Evolutionary conservation across 1,284 basidiomycete genomes (phyloP).

Genomic region (Marasmius oreades): DNA sequence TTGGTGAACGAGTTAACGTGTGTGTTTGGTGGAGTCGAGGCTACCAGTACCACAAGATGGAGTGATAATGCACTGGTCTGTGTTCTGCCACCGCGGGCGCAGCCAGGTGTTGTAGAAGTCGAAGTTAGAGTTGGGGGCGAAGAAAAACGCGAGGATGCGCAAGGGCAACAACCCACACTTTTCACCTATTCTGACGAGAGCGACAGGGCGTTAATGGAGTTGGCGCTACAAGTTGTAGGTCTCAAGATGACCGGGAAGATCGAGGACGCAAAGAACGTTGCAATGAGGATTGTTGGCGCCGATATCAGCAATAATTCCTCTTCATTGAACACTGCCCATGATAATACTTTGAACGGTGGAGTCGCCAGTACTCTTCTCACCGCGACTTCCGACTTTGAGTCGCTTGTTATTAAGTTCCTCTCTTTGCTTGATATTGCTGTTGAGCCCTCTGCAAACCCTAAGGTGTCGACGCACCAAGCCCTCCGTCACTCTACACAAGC

Average conservation of each 20-base stretch:
- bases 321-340: constrained; percentile 31
- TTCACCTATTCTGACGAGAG: constrained; percentile 93
- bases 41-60: constrained; percentile 87
- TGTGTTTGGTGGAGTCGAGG: constrained; percentile 83
- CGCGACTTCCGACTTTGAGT: constrained; percentile 66
- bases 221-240: constrained; percentile 92
- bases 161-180: constrained; percentile 49
- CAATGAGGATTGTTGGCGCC: constrained; percentile 70
- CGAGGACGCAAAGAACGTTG: constrained; percentile 89
- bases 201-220: constrained; percentile 90
- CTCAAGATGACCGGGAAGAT: constrained; percentile 96
- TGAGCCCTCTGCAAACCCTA: constrained; percentile 34
- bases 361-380: constrained; percentile 50
- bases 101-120: constrained; percentile 88
- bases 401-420: constrained; percentile 76
- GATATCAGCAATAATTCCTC: constrained; percentile 5
- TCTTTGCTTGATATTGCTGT: constrained; percentile 63
- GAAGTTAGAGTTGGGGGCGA: constrained; percentile 52
- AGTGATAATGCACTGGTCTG: constrained; percentile 94
- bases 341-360: constrained; percentile 46
- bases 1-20: constrained; percentile 58
- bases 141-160: constrained; percentile 60
- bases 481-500: constrained; percentile 64
- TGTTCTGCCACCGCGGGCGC: constrained; percentile 79
- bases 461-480: constrained; percentile 37